Evolutionary conservation across 768 basidiomycete species (phyloP), one percentile per base, ranked within the genome.

Genomic region (Mycena olivaceomarginata): DNA sequence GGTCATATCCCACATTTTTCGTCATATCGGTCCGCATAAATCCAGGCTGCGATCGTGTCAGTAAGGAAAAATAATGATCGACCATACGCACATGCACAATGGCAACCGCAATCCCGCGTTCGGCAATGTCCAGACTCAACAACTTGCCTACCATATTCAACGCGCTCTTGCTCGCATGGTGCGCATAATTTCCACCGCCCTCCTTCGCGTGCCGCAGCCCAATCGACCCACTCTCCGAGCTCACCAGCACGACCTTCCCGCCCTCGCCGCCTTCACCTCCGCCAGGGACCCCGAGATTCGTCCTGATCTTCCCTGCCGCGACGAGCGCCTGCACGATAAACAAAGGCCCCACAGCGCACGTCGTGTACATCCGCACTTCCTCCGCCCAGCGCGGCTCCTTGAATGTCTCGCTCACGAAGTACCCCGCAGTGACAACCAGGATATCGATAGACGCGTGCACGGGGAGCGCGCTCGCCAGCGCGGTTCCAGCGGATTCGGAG

Each of bases 1-100:
- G 71, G 74, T 90, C 88, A 75, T 86, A 88, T 0, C 89, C 89
- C 13, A 88, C 89, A 51, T 81, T 80, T 73, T 86, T 87, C 18
- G 89, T 90, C 89, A 88, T 86, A 60, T 89, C 87, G 1, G 88
- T 90, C 74, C 85, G 86, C 84, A 90, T 85, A 80, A 90, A 91
- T 0, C 89, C 89, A 25, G 89, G 89, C 88, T 90, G 74, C 8
- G 8, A 22, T 9, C 53, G 13, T 7, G 48, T 51, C 18, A 53
- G n/a, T 22, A n/a, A 72, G 39, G 12, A 51, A 62, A 16, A 13
- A 5, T 46, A 59, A 13, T 57, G 15, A 45, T 72, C 5, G 4
- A 20, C 63, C 57, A 15, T 0, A 85, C 88, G 74, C 48, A 89
- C 89, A 80, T 90, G 88, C 48, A 90, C 85, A 86, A 89, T 87